phyloP scores from a whole-genome alignment of 805 yeast species.

The Candida yuanshanica region DNA sequence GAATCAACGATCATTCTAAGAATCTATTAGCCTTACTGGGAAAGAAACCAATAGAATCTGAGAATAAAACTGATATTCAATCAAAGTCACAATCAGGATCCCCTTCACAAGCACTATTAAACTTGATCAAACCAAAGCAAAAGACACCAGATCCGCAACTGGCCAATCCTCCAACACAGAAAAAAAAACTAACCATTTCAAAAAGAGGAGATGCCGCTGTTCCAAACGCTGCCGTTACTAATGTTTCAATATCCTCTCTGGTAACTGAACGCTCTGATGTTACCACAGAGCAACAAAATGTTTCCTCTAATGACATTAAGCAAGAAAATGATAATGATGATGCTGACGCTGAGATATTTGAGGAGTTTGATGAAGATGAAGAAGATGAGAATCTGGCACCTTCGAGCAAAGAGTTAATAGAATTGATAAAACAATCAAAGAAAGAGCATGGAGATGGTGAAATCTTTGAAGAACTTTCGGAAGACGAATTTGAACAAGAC shows the following conservation, averaged over 20 bases:
- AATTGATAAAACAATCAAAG: constrained; percentile 16
- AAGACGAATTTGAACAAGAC: constrained; percentile 19
- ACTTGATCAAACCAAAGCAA: constrained; percentile 7
- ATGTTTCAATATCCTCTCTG: neutral
- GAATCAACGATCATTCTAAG: constrained; percentile 14
- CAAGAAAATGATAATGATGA: neutral
- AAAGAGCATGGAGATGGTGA: constrained; percentile 14
- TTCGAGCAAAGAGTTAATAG: constrained; percentile 21
- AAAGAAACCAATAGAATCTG: constrained; percentile 9
- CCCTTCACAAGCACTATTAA: constrained; percentile 17
- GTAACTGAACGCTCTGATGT: neutral
- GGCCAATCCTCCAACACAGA: neutral
- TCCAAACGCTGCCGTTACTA: too few species aligned
- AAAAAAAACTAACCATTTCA: constrained; percentile 1
- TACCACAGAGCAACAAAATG: neutral
- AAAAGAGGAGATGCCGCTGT: constrained; percentile 1
- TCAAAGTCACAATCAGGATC: neutral
- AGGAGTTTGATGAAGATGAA: neutral
- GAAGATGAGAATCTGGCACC: constrained; percentile 5
- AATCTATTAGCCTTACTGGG: constrained; percentile 16
- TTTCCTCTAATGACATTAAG: neutral
- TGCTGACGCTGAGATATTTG: constrained; percentile 2
- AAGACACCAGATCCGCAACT: neutral
- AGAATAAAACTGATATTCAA: neutral
- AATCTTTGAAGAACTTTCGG: constrained; percentile 20